Evolutionary conservation across 1,284 basidiomycete species (phyloP).

Genomic region (Tremellales sp.): DNA sequence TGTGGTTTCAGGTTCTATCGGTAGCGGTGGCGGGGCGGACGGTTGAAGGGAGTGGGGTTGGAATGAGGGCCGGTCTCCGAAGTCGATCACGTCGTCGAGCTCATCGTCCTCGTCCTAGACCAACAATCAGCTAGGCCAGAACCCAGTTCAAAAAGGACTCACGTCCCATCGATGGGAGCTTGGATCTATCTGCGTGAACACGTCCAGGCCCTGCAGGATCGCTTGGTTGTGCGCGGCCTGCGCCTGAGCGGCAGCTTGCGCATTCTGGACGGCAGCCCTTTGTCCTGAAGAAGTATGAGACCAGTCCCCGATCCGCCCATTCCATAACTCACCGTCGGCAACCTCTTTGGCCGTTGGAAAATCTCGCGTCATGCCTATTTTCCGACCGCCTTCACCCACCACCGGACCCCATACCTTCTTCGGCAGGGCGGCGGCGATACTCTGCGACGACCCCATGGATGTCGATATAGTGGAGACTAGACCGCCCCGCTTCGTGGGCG

Average conservation of each 20-base stretch:
- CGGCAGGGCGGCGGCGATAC: constrained; percentile 17
- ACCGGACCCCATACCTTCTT: constrained; percentile 23
- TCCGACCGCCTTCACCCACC: constrained; percentile 14
- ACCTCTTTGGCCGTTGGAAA: constrained; percentile 87
- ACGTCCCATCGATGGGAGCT: constrained; percentile 96
- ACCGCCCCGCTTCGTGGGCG: constrained; percentile 20
- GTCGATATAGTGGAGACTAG: constrained; percentile 9
- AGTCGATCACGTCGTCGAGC: constrained; percentile 85
- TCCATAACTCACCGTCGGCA: constrained; percentile 10
- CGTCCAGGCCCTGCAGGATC: constrained; percentile 59
- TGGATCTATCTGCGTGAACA: constrained; percentile 86
- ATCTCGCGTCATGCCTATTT: constrained; percentile 34
- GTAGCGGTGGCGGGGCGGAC: constrained; percentile 3
- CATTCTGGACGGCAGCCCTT: constrained; percentile 31
- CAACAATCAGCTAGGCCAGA: constrained; percentile 52
- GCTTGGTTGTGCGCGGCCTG: constrained; percentile 59
- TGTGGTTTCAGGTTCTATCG: constrained; percentile 22
- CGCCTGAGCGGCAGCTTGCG: constrained; percentile 45
- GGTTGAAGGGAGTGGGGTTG: constrained; percentile 56
- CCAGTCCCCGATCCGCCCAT: constrained; percentile 2
- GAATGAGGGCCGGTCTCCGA: constrained; percentile 85
- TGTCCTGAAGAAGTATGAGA: constrained; percentile 25
- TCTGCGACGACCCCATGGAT: constrained; percentile 25
- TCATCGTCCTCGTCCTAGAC: constrained; percentile 75
- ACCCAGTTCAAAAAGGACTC: constrained; percentile 38